Base-by-base conservation (phyloP, 768 basidiomycete species). In the Mycena sanguinolenta region DNA sequence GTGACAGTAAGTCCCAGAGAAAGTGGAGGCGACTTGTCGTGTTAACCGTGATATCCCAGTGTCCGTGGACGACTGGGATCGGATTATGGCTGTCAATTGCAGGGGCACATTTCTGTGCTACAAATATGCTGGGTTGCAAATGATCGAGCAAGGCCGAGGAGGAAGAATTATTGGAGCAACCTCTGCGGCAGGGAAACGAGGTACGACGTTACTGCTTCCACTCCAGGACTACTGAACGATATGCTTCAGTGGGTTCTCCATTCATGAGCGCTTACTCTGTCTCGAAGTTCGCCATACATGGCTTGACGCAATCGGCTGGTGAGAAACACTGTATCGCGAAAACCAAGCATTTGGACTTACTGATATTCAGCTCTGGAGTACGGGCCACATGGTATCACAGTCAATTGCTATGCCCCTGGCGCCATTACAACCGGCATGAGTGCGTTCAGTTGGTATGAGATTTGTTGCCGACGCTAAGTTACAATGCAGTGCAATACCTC, bases 131-230 rank as follows among this genome's bases (percentile, higher is more conserved):
- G 83, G 79, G 3, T 19, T 65, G n/a, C 79, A 84, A 64, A 81
- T 85, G 82, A 75, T 85, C 55, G 65, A 72, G 38, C 84, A 83
- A 69, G 83, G 84, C 0, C 70, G 73, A 0, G 82, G 83, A 0
- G 83, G 84, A 0, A 70, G 83, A 7, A 81, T 85, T 1, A 78
- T 85, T 27, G 84, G 81, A 32, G 74, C 75, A 0, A 70, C 65
- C 30, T 76, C 73, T 9, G 44, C 63, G 7, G 42, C 36, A 13
- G 75, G 74, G 16, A 76, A 76, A 50, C 63, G 58, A 67, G 70
- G 71, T 70, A 0, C 25, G 64, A 28, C 17, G 13, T 0, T 55
- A 13, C 17, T 30, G 2, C 30, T n/a, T n/a, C 12, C 19, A 7
- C n/a, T n/a, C n/a, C 21, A 30, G 61, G 67, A 27, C 2, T 32